phyloP scores from a whole-genome alignment of 2,329 filamentous ascomycete genomes.

The Apiospora saccharicola region DNA sequence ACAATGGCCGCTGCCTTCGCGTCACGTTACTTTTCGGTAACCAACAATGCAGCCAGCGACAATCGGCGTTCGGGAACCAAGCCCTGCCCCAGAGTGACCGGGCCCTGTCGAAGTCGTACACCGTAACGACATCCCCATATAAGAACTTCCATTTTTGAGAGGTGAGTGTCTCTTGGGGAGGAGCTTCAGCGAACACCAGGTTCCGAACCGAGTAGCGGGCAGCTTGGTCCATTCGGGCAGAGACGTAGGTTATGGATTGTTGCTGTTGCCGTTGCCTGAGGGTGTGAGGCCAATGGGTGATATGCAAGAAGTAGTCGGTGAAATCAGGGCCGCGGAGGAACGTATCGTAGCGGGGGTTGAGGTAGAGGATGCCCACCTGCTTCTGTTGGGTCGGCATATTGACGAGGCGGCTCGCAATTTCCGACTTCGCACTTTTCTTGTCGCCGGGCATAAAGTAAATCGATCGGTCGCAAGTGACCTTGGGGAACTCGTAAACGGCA shows the following conservation, averaged over 20 bases:
- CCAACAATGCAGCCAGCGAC: neutral
- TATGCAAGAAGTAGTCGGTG: neutral
- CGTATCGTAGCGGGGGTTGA: neutral
- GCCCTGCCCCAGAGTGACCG: neutral
- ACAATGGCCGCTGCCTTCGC: too few species aligned
- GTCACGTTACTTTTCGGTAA: neutral
- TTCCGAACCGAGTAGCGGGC: neutral
- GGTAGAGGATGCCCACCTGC: neutral
- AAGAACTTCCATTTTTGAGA: too few species aligned
- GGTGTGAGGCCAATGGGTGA: rapidly evolving
- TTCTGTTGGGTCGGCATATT: neutral
- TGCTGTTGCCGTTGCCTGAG: neutral
- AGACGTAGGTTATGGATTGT: neutral
- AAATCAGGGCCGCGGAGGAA: neutral
- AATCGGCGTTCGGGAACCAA: neutral
- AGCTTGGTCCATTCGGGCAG: neutral
- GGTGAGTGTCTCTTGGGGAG: too few species aligned
- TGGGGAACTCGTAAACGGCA: neutral
- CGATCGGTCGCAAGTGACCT: too few species aligned
- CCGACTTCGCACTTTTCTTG: neutral
- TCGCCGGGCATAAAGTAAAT: too few species aligned
- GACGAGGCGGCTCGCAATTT: neutral
- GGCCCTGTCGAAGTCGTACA: too few species aligned
- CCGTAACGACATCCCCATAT: too few species aligned
- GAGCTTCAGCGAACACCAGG: neutral